Evolutionary conservation across 1,284 basidiomycete genomes (phyloP).

Genomic region (Schizopora paradoxa): DNA sequence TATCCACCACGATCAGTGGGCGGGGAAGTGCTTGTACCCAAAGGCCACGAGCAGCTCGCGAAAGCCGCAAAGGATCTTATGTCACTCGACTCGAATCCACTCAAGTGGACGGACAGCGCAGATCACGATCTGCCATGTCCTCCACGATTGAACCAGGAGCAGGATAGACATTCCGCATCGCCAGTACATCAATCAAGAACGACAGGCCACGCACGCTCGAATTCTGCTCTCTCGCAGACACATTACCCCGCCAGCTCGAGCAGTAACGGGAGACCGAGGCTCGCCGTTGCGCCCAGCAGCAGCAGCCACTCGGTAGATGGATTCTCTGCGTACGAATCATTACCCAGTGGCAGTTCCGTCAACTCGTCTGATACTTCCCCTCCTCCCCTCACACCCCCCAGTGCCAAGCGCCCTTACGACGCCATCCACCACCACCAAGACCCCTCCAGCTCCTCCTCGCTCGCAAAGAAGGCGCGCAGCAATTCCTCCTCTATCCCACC

Average conservation of each 20-base stretch:
- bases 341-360: constrained; percentile 14
- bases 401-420: constrained; percentile 20
- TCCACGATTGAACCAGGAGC: constrained; percentile 1
- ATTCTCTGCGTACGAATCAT: constrained; percentile 10
- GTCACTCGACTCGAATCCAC: constrained; percentile 41
- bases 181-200: too few species aligned
- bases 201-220: neutral
- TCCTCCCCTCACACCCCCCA: constrained; percentile 16
- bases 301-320: constrained; percentile 10
- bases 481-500: constrained; percentile 8
- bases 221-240: neutral
- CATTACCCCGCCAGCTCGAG: too few species aligned
- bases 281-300: constrained; percentile 12
- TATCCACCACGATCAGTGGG: neutral
- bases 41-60: constrained; percentile 51
- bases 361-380: constrained; percentile 13
- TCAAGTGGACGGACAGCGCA: constrained; percentile 24
- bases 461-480: neutral
- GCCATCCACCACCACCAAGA: neutral
- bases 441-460: constrained; percentile 6
- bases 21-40: too few species aligned
- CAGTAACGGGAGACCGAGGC: too few species aligned
- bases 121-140: constrained; percentile 8
- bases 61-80: constrained; percentile 72
- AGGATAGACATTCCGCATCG: neutral